A percentile compares a stretch with the other conserved stretches of the same genome.
These are phyloP conservation scores for Aspergillus carbonarius DNA, from an alignment of 2,329 filamentous ascomycete species.

Conservation along the genomic window DNA sequence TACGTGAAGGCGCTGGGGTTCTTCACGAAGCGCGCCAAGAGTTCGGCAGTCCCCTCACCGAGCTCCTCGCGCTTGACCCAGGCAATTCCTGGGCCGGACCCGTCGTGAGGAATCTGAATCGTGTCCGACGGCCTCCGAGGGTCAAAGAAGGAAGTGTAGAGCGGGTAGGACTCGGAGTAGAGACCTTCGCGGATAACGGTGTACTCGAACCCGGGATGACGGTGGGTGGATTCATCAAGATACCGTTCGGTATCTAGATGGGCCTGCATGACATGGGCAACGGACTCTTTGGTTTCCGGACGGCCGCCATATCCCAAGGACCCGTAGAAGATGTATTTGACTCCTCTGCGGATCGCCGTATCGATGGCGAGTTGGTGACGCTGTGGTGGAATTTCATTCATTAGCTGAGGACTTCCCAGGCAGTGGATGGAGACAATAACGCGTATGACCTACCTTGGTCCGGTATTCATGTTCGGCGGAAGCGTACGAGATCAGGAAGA, in stretches of 20 bases:
- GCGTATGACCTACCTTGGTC: background rate
- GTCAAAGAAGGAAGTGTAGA: background rate
- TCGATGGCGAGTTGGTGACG: background rate
- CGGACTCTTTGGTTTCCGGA: background rate
- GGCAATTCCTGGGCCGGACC: background rate
- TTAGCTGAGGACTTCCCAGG: background rate
- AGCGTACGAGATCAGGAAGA: background rate
- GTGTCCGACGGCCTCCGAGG: background rate
- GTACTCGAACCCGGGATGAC: background rate
- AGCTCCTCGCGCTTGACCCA: background rate
- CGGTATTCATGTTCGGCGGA: background rate
- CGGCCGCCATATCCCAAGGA: background rate
- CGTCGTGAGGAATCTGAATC: background rate
- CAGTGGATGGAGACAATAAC: background rate
- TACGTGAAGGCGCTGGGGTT: background rate
- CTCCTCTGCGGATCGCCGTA: background rate
- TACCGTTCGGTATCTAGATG: background rate
- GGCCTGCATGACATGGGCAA: background rate
- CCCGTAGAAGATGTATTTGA: background rate
- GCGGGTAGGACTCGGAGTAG: background rate
- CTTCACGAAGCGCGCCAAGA: background rate
- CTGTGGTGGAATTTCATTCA: background rate
- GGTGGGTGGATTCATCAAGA: background rate
- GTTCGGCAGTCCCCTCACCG: background rate
- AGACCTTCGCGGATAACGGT: background rate